These are phyloP conservation scores for Neostapfia colusana DNA, from an alignment of 176 grass and related monocot genomes.

Conservation along the genomic window DNA sequence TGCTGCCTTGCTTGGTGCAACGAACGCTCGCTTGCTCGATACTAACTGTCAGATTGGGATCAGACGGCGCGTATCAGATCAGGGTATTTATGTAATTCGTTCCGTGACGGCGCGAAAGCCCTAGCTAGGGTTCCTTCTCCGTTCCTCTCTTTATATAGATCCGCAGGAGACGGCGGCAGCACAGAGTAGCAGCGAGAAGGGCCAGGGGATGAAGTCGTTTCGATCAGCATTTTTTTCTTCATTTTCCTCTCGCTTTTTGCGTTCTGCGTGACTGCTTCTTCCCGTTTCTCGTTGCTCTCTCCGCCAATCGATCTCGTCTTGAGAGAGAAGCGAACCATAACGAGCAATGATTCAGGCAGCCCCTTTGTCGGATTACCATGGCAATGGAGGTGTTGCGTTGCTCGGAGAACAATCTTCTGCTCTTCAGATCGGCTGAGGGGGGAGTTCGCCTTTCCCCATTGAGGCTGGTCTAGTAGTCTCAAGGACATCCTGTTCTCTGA, in stretches of 20 bases:
- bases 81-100: background rate
- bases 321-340: background rate
- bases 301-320: background rate
- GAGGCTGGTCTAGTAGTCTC: conserved; percentile 69
- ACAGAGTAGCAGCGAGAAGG: background rate
- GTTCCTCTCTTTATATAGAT: conserved; percentile 24
- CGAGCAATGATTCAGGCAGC: conserved; percentile 82
- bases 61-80: background rate
- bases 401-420: conserved; percentile 61
- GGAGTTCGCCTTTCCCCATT: conserved; percentile 14
- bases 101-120: background rate
- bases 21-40: background rate
- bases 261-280: background rate
- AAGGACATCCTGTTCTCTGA: conserved; percentile 35
- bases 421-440: conserved; percentile 79
- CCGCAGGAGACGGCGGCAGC: background rate
- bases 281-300: background rate
- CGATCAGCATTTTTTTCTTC: background rate
- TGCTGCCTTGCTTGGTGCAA: background rate
- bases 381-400: conserved; percentile 86
- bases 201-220: no score
- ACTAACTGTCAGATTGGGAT: background rate
- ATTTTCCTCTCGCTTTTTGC: no score
- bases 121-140: conserved; percentile 23
- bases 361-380: conserved; percentile 56